Conservation (phyloP, 139 green algal genomes). For the Edaphochlamys debaryana region DNA sequence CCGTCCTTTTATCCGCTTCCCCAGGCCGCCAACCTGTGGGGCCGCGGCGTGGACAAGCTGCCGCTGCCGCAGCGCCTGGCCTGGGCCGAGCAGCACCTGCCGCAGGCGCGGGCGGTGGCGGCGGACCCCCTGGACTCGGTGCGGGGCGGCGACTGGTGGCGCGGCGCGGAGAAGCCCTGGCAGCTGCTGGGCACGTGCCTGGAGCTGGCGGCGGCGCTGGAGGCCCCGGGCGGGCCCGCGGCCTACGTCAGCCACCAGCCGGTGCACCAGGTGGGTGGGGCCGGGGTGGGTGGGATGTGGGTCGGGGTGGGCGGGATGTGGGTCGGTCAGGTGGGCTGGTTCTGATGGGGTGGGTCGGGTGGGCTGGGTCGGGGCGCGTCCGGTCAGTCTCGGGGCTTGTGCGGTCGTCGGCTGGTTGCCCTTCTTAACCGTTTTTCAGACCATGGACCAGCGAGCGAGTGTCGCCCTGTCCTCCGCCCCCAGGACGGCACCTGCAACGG, state of each 20-base stretch:
- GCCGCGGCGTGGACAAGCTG: constrained; percentile 87
- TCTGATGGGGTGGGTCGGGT: too few species aligned
- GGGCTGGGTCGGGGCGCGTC: too few species aligned
- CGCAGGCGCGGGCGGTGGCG: constrained; percentile 14
- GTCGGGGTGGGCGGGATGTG: neutral
- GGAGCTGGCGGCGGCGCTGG: constrained; percentile 82
- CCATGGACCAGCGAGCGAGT: too few species aligned
- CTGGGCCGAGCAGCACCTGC: constrained; percentile 26
- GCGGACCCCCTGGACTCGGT: constrained; percentile 40
- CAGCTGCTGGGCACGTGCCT: constrained; percentile 92
- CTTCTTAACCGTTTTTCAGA: too few species aligned
- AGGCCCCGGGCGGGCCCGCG: constrained; percentile 48
- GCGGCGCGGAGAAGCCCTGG: constrained; percentile 88
- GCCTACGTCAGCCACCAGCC: constrained; percentile 79
- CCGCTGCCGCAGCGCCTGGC: constrained; percentile 57
- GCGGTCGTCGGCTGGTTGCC: too few species aligned
- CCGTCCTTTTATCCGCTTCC: too few species aligned
- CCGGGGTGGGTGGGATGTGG: neutral
- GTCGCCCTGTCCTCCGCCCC: neutral
- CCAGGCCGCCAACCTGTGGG: constrained; percentile 90
- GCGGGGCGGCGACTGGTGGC: constrained; percentile 74
- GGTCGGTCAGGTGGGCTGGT: too few species aligned
- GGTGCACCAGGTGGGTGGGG: constrained; percentile 65
- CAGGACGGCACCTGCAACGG: constrained; percentile 98
- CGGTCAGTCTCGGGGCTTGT: too few species aligned